Conservation (phyloP, 768 basidiomycete genomes). For the Boletus rubropictus region DNA sequence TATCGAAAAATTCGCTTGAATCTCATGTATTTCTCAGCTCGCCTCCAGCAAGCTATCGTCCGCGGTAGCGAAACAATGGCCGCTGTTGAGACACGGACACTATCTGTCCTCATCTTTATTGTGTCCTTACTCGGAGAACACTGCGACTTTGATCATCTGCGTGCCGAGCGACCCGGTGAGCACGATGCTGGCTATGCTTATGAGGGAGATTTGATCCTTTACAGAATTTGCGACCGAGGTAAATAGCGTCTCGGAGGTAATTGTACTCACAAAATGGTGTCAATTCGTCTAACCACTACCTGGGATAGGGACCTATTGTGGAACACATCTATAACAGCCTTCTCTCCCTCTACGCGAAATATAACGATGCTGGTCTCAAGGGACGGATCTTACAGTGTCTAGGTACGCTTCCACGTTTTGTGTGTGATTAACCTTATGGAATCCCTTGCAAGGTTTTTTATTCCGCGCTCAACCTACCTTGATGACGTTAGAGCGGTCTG, state of each 20-base stretch:
- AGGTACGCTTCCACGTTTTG: constrained; percentile 42
- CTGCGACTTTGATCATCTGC: constrained; percentile 78
- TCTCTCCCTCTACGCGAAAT: constrained; percentile 66
- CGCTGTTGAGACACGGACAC: constrained; percentile 45
- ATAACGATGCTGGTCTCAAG: constrained; percentile 50
- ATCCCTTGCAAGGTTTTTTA: constrained; percentile 59
- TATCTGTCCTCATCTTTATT: constrained; percentile 77
- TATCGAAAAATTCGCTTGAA: neutral
- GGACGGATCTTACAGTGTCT: constrained; percentile 80
- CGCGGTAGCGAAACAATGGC: constrained; percentile 38
- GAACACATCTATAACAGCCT: constrained; percentile 77
- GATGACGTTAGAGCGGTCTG: constrained; percentile 77
- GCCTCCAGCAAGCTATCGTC: constrained; percentile 53
- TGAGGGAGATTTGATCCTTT: neutral
- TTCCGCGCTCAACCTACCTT: constrained; percentile 89
- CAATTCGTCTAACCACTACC: constrained; percentile 1
- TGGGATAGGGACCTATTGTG: constrained; percentile 57
- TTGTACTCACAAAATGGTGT: neutral
- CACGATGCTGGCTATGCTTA: neutral
- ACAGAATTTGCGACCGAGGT: constrained; percentile 54
- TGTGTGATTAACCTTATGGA: neutral
- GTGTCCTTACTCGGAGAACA: constrained; percentile 82
- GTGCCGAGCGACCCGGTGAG: constrained; percentile 56
- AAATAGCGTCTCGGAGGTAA: constrained; percentile 51
- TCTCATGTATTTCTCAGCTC: constrained; percentile 37